Evolutionary conservation across 208 protist genomes (phyloP), one percentile per base, ranked within the genome.

Genomic region (Leishmania mexicana): DNA sequence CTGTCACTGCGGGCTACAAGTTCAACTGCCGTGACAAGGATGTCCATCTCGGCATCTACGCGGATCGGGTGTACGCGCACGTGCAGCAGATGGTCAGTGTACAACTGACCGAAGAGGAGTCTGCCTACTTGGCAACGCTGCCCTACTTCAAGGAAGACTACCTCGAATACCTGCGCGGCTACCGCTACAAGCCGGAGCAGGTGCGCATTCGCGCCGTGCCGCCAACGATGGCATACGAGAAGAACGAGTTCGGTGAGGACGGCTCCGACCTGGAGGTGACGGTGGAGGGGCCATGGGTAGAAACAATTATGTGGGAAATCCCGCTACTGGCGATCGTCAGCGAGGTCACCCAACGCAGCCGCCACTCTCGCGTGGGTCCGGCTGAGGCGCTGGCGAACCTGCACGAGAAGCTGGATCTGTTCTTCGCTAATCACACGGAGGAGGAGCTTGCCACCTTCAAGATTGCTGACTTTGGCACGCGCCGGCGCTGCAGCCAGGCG

Each of bases 281-380:
- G 31, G 87, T 97, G 49, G 84, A 92, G 15, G 94, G 94, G 6
- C 90, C 93, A 74, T 97, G 94, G 94, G 87, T 95, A 82, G 91
- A 97, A 86, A 94, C 92, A 54, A 97, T 97, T 80, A 85, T 97
- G 73, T 97, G 92, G 92, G 94, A 97, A 75, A 92, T 97, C 31
- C 94, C 94, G 57, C 81, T 97, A 45, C 86, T 97, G 10, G 92
- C 94, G 2, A 92, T 95, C 75, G 87, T 96, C 75, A 94, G 91
- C 84, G 94, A 97, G 81, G 88, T 95, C 45, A 86, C 90, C 40
- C 94, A 97, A 80, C 78, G 81, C 28, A 75, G 67, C 40, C 90
- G 94, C 38, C 87, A 85, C 58, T 92, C 92, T 35, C 57, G 87
- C 65, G 57, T 86, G 15, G 93, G 90, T 6, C 75, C 83, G 7